These are phyloP conservation scores for Hansenula sp. DNA, from an alignment of 1,139 yeast genomes.

Conservation along the genomic window DNA sequence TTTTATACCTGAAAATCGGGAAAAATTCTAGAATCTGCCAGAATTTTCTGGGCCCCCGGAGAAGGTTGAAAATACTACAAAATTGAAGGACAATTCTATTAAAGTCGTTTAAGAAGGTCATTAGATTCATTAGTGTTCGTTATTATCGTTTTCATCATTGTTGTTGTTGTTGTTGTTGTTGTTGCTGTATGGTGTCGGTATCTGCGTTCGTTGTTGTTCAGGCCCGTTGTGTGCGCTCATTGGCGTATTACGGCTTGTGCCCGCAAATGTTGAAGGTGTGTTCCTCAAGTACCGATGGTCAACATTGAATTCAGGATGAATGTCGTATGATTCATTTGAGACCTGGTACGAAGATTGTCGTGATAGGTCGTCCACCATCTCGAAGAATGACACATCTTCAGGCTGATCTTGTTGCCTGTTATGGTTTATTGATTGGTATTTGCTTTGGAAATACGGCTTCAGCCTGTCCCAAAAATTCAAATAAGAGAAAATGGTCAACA, in stretches of 20 bases:
- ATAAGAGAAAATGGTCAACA: constrained; percentile 11
- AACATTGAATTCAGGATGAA: constrained; percentile 22
- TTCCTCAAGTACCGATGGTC: constrained; percentile 22
- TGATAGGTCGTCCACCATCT: constrained; percentile 7
- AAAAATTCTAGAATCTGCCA: constrained; percentile 4
- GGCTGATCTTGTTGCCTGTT: background rate
- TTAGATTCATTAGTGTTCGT: background rate
- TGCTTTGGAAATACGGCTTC: background rate
- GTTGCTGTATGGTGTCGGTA: background rate
- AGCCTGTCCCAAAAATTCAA: constrained; percentile 6
- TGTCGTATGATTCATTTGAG: constrained; percentile 15
- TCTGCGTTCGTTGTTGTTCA: background rate
- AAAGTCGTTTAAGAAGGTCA: background rate
- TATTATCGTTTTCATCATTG: background rate
- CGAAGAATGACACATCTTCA: constrained; percentile 6
- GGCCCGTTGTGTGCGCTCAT: background rate
- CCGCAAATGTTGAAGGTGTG: constrained; percentile 20
- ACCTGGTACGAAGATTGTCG: constrained; percentile 2
- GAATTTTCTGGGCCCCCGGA: background rate
- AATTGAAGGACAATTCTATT: background rate
- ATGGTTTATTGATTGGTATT: background rate
- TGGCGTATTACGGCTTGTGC: constrained; percentile 13
- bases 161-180: background rate
- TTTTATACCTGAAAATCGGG: background rate
- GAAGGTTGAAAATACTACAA: background rate